Percentiles rank a stretch among this genome's conserved stretches.
Conservation (phyloP, 805 yeast genomes). For the Ogataea henricii region DNA sequence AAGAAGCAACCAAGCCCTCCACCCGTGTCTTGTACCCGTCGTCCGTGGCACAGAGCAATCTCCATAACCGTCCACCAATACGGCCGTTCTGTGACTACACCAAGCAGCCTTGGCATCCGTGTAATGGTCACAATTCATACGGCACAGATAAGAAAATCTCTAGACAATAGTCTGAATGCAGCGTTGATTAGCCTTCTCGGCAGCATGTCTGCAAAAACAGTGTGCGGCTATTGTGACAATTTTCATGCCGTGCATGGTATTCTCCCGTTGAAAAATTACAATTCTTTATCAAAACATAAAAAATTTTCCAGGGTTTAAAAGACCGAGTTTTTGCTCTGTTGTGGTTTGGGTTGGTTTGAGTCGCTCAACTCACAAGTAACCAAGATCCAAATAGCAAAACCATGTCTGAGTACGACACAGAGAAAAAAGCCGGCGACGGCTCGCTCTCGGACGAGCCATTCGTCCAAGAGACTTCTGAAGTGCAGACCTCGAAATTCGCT, state of each 20-base stretch:
- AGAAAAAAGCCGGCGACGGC: constrained; percentile 31
- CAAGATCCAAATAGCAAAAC: neutral
- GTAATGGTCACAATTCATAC: no score
- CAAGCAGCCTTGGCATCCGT: no score
- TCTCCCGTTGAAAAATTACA: neutral
- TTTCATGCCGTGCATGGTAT: neutral
- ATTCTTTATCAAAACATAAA: neutral
- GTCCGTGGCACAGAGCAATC: no score
- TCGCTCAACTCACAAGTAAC: no score
- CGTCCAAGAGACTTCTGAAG: constrained; percentile 26
- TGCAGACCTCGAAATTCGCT: constrained; percentile 13
- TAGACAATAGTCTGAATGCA: neutral
- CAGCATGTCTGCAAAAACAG: neutral
- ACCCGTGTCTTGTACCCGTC: no score
- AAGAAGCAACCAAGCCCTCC: no score
- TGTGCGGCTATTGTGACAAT: neutral
- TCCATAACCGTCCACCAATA: no score
- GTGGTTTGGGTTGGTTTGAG: no score
- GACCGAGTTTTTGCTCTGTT: no score
- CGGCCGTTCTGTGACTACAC: no score
- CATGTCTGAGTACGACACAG: constrained; percentile 20
- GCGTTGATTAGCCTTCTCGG: neutral
- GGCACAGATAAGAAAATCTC: neutral
- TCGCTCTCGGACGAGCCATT: constrained; percentile 27
- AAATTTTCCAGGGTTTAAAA: constrained; percentile 1